Evolutionary conservation across 2,329 filamentous ascomycete genomes (phyloP).

Genomic region (Leptographium galeiforme): DNA sequence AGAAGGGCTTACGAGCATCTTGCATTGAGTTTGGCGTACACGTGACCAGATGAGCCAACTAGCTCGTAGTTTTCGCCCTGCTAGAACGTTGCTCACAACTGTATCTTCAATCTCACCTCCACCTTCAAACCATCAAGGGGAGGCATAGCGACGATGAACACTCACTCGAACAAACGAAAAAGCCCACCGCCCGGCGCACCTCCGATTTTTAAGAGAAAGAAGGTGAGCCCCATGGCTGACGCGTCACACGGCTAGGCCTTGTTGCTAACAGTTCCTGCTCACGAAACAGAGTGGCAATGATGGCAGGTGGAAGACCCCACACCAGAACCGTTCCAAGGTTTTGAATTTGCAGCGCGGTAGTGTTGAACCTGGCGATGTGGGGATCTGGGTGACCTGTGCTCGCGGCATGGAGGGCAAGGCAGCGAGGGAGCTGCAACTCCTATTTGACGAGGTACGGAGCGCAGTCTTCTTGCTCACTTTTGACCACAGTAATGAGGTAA

Average conservation of each 20-base stretch:
- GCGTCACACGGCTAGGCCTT: not conserved
- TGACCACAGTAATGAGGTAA: not conserved
- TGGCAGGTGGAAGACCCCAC: constrained; percentile 49
- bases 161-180: constrained; percentile 22
- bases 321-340: constrained; percentile 36
- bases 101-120: too few species aligned
- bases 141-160: constrained; percentile 13
- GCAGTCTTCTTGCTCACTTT: not conserved
- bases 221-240: constrained; percentile 15
- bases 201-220: constrained; percentile 22
- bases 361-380: constrained; percentile 55
- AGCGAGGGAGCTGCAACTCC: constrained; percentile 48
- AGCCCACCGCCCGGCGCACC: constrained; percentile 15
- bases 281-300: constrained; percentile 31
- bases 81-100: too few species aligned
- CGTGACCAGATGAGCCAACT: too few species aligned
- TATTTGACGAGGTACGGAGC: constrained; percentile 49
- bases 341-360: constrained; percentile 27
- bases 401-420: constrained; percentile 59
- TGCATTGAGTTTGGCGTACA: too few species aligned
- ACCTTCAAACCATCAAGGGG: too few species aligned
- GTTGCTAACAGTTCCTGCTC: not conserved
- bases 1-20: too few species aligned
- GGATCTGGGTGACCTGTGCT: constrained; percentile 68
- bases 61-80: too few species aligned